Evolutionary conservation across 1,139 yeast species (phyloP).

Genomic region (Debaryomyces singareniensis): DNA sequence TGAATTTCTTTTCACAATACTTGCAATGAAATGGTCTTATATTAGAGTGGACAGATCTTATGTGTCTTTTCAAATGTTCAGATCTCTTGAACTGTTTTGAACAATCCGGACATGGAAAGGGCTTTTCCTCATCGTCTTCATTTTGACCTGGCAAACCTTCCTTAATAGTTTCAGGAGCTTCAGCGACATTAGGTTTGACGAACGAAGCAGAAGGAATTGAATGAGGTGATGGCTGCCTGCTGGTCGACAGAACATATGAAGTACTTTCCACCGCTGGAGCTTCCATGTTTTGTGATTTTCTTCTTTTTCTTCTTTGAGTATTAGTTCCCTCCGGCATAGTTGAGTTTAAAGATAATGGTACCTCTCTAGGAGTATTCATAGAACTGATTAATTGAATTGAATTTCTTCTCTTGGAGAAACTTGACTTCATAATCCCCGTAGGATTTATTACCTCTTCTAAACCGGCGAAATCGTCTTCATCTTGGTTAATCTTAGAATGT

Average conservation of each 20-base stretch:
- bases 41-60: constrained; percentile 43
- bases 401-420: constrained; percentile 15
- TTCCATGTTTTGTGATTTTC: constrained; percentile 9
- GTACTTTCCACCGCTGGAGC: constrained; percentile 1
- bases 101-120: constrained; percentile 43
- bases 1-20: constrained; percentile 43
- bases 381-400: constrained; percentile 11
- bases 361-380: constrained; percentile 6
- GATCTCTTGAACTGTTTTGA: constrained; percentile 41
- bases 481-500: constrained; percentile 5
- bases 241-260: neutral
- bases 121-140: constrained; percentile 20
- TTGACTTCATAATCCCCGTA: constrained; percentile 18
- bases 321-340: neutral
- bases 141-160: neutral
- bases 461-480: constrained; percentile 7
- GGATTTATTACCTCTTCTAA: constrained; percentile 19
- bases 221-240: neutral
- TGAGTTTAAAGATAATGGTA: constrained; percentile 5
- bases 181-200: neutral
- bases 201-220: neutral
- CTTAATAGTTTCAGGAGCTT: neutral
- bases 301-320: constrained; percentile 11
- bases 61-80: constrained; percentile 44
- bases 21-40: constrained; percentile 45